Evolutionary conservation across 805 yeast species (phyloP), one percentile per base, ranked within the genome.

Genomic region (Suhomyces vadensis): DNA sequence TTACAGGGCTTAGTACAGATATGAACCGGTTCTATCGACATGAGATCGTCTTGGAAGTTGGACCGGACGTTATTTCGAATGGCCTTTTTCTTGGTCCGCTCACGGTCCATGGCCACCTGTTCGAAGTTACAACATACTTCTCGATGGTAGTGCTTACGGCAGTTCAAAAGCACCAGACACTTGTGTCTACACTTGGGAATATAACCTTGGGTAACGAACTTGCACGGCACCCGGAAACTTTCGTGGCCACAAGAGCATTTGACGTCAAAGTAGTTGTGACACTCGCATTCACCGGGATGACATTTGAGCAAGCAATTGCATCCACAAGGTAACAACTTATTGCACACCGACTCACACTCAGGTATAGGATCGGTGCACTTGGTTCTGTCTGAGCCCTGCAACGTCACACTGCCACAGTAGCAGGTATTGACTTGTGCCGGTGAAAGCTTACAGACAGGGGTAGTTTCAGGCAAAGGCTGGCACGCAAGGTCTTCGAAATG

Each of bases 311-410:
- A 70, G 63, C 97, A 90, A 13, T 49, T 56, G 52, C 81, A 92
- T 1, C 96, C 96, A 69, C 97, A 90, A 0, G 73, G 62, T 31
- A 88, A 61, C 6, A 44, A 41, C 60, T 85, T 86, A 4, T 75
- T 83, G 63, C 97, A 90, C 0, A 64, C 63, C 3, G 71, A 56
- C 5, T 73, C 81, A 67, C 97, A 90, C 7, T 83, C 79, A 3
- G 96, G 94, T 27, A 89, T 74, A 1, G 89, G 85, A 50, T 88
- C 96, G 1, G 85, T 71, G 64, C 97, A 90, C 23, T 72, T 64
- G 0, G 52, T 53, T 50, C 97, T 74, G 9, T 65, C 61, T 10
- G 76, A 46, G 1, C 69, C 69, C 1, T 57, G 57, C 7, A 83
- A 69, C 4, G 57, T 52, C 2, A 81, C 75, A 55, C 84, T 82